Percentiles rank a stretch among this genome's conserved stretches.
These are phyloP conservation scores for Acacia confusa DNA, from an alignment of 306 rosid species.

Conservation along the genomic window DNA sequence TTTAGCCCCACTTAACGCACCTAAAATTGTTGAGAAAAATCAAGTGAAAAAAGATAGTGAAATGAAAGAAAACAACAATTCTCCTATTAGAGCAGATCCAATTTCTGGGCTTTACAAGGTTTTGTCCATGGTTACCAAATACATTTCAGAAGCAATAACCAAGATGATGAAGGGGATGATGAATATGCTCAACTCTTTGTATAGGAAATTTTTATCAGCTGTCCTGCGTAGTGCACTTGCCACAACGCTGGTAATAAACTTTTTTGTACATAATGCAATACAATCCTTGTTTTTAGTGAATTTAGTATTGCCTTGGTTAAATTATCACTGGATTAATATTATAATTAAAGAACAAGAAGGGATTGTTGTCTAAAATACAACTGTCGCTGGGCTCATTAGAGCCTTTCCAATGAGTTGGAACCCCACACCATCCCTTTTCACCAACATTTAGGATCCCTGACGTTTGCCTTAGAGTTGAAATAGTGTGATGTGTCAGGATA, in stretches of 20 bases:
- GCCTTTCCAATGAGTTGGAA: constrained; percentile 7
- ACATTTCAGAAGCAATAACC: constrained; percentile 46
- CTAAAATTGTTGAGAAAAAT: constrained; percentile 39
- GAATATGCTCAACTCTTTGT: constrained; percentile 50
- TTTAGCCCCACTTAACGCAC: constrained; percentile 57
- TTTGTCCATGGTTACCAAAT: constrained; percentile 45
- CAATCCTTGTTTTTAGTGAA: constrained; percentile 23
- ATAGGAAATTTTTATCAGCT: constrained; percentile 56
- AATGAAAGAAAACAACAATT: constrained; percentile 43
- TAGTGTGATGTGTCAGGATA: not conserved
- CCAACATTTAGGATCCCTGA: constrained; percentile 3
- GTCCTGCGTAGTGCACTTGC: constrained; percentile 68
- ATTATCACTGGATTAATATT: constrained; percentile 10
- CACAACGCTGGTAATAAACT: constrained; percentile 61
- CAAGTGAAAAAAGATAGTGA: constrained; percentile 39
- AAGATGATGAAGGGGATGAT: constrained; percentile 53
- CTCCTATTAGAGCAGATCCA: constrained; percentile 40
- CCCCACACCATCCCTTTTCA: constrained; percentile 17
- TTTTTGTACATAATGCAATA: constrained; percentile 26
- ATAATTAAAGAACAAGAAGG: constrained; percentile 12
- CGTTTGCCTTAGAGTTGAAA: constrained; percentile 10
- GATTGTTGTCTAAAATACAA: constrained; percentile 10
- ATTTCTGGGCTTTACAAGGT: constrained; percentile 47
- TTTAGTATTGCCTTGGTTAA: constrained; percentile 2
- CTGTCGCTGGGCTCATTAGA: constrained; percentile 13